Conservation (phyloP, 768 basidiomycete species). For the Russula compacta region DNA sequence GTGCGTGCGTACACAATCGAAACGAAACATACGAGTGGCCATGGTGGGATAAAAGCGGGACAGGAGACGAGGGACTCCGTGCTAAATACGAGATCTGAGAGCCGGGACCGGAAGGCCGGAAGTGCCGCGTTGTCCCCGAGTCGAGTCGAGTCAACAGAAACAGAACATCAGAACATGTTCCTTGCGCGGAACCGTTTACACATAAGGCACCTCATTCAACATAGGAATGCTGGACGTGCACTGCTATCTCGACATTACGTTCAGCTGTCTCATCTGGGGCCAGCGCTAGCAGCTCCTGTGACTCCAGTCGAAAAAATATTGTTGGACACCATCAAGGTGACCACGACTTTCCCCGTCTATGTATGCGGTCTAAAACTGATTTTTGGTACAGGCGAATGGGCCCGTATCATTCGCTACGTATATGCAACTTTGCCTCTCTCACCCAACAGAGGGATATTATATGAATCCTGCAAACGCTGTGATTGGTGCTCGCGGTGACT, state of each 20-base stretch:
- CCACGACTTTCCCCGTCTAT: not conserved
- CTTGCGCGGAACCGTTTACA: not conserved
- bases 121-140: not conserved
- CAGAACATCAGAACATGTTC: not conserved
- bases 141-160: not conserved
- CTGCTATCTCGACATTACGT: not conserved
- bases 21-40: constrained; percentile 52
- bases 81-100: no score
- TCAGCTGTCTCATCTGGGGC: not conserved
- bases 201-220: no score
- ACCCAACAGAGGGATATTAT: constrained; percentile 91
- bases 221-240: not conserved
- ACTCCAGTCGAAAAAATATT: constrained; percentile 52
- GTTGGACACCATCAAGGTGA: constrained; percentile 63
- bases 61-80: no score
- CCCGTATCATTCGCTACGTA: constrained; percentile 83
- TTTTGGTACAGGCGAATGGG: constrained; percentile 58
- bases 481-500: constrained; percentile 85
- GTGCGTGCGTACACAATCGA: not conserved
- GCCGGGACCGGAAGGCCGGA: not conserved
- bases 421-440: constrained; percentile 85
- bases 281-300: not conserved
- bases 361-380: not conserved
- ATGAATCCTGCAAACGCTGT: constrained; percentile 64
- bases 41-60: constrained; percentile 29